Evolutionary conservation across 495 filamentous ascomycete species (phyloP).

Genomic region (Tuber umbilicatum): DNA sequence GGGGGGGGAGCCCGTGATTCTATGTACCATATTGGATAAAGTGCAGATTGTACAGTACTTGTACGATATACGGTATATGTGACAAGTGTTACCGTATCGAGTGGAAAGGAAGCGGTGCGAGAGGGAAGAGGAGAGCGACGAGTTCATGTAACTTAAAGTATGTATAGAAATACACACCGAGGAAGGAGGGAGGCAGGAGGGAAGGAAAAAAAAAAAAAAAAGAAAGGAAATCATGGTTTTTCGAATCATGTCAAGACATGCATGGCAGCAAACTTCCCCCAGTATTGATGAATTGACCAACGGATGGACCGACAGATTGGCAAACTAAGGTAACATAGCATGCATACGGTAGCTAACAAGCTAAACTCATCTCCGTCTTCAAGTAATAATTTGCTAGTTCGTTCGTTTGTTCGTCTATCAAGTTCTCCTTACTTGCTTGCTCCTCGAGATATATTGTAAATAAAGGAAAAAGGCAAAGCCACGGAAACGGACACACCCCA

Average conservation of each 20-base stretch:
- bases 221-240: neutral
- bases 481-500: neutral
- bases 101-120: neutral
- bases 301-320: neutral
- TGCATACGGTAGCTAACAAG: neutral
- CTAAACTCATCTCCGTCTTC: neutral
- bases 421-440: constrained; percentile 1
- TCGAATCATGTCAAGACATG: neutral
- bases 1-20: too few species aligned
- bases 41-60: too few species aligned
- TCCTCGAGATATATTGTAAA: neutral
- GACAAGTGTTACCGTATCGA: too few species aligned
- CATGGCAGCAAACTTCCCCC: neutral
- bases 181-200: neutral
- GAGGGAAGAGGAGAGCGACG: neutral
- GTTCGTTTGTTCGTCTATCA: neutral
- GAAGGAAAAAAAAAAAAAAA: neutral
- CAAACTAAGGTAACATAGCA: neutral
- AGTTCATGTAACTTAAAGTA: neutral
- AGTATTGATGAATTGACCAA: neutral
- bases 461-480: neutral
- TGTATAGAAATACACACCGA: neutral
- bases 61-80: too few species aligned
- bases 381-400: neutral
- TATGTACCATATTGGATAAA: too few species aligned